Conservation (phyloP, 208 protist species). For the Leishmania guyanensis region DNA sequence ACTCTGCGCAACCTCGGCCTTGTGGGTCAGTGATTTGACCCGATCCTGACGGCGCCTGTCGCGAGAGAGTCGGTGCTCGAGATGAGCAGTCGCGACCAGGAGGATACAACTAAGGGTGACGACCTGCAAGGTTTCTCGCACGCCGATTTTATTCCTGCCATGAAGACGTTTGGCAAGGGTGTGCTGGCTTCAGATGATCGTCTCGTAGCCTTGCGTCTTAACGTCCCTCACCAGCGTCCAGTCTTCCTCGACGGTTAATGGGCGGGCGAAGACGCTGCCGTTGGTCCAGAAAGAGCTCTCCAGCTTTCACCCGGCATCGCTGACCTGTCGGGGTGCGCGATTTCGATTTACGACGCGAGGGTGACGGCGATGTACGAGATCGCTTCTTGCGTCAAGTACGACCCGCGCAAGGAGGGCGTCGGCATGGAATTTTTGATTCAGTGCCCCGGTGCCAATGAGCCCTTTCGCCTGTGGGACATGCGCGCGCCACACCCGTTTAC, state of each 20-base stretch:
- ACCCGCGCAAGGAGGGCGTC: constrained; percentile 56
- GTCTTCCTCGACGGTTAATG: constrained; percentile 51
- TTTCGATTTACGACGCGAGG: constrained; percentile 45
- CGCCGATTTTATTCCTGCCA: constrained; percentile 75
- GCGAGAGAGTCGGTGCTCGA: constrained; percentile 59
- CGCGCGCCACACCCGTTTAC: constrained; percentile 44
- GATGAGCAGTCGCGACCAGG: constrained; percentile 46
- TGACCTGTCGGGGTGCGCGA: constrained; percentile 18
- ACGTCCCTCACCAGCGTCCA: constrained; percentile 66
- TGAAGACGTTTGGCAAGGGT: constrained; percentile 76
- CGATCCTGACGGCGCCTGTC: constrained; percentile 58
- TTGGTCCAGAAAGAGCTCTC: constrained; percentile 1
- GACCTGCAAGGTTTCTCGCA: constrained; percentile 81
- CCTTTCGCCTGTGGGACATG: constrained; percentile 80
- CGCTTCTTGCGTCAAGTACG: constrained; percentile 49
- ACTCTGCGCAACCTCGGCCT: constrained; percentile 54
- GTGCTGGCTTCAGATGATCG: constrained; percentile 73
- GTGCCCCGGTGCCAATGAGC: constrained; percentile 58
- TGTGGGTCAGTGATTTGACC: constrained; percentile 42
- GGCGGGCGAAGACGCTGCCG: not conserved
- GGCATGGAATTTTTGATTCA: constrained; percentile 52
- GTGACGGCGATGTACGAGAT: constrained; percentile 61
- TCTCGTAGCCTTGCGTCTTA: constrained; percentile 53
- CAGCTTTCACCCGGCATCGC: constrained; percentile 46
- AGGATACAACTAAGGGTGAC: constrained; percentile 62